A percentile compares a stretch with the other conserved stretches of the same genome.
Conservation (phyloP, 2,329 filamentous ascomycete genomes). For the Talaromyces sp. region DNA sequence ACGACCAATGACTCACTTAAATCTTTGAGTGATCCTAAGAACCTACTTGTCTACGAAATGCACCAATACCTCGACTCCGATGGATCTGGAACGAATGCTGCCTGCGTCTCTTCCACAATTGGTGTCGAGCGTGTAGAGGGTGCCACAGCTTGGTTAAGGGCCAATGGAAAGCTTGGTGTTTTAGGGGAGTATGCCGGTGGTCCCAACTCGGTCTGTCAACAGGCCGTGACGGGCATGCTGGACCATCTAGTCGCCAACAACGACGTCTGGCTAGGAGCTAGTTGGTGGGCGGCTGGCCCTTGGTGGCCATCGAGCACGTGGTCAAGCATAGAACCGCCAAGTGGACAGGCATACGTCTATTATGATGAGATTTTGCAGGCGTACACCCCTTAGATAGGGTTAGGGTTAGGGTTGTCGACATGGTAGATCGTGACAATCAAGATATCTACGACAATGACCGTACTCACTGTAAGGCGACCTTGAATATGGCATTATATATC, state of each 20-base stretch:
- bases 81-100: constrained; percentile 50
- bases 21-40: constrained; percentile 48
- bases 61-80: constrained; percentile 61
- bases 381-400: no score
- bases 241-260: constrained; percentile 47
- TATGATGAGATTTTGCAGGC: no score
- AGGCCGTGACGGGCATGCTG: constrained; percentile 51
- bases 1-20: constrained; percentile 43
- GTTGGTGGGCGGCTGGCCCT: constrained; percentile 20
- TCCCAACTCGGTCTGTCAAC: constrained; percentile 49
- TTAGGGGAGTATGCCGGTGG: constrained; percentile 57
- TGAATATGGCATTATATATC: no score
- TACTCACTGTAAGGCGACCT: no score
- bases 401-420: no score
- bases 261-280: constrained; percentile 53
- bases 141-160: constrained; percentile 54
- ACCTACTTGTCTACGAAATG: constrained; percentile 60
- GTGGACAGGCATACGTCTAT: no score
- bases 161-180: constrained; percentile 52
- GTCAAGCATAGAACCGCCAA: no score
- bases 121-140: constrained; percentile 50
- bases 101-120: constrained; percentile 54
- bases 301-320: no score
- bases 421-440: no score
- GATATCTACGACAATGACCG: no score